Conservation (phyloP, 768 basidiomycete genomes). For the Suillus lakei region DNA sequence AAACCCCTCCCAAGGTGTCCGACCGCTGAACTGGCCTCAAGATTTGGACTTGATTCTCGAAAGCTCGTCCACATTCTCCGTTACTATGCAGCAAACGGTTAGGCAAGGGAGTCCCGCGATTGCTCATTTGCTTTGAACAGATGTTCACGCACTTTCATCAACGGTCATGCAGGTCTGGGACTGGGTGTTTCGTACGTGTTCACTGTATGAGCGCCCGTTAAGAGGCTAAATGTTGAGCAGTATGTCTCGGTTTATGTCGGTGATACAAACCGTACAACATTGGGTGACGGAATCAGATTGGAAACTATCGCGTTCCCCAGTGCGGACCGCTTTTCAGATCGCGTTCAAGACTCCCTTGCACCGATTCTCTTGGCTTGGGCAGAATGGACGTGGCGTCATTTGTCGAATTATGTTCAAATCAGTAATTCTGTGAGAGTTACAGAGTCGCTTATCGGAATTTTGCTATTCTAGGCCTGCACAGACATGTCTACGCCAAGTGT, state of each 20-base stretch:
- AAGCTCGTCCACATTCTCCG: constrained; percentile 19
- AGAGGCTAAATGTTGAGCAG: constrained; percentile 6
- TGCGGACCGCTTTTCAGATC: constrained; percentile 42
- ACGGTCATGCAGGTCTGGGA: constrained; percentile 21
- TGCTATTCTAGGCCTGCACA: not conserved
- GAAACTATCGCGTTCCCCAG: constrained; percentile 11
- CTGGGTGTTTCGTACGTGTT: constrained; percentile 13
- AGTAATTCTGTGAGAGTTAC: not conserved
- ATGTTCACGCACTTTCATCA: constrained; percentile 16
- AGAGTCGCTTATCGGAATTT: not conserved
- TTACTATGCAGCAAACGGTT: constrained; percentile 14
- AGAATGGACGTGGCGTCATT: no score
- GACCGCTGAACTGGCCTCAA: constrained; percentile 14
- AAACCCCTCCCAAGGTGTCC: constrained; percentile 11
- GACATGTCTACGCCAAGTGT: constrained; percentile 37
- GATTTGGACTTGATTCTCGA: constrained; percentile 20
- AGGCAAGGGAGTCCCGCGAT: constrained; percentile 21
- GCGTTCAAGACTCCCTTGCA: constrained; percentile 33
- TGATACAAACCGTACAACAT: constrained; percentile 12
- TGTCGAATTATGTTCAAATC: no score
- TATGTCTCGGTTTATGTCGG: constrained; percentile 16
- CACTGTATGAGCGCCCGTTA: not conserved
- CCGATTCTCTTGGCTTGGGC: no score
- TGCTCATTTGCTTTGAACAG: constrained; percentile 22
- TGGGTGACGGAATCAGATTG: constrained; percentile 21